phyloP scores from a whole-genome alignment of 2,329 filamentous ascomycete species.

The Sporothrix schenckii region DNA sequence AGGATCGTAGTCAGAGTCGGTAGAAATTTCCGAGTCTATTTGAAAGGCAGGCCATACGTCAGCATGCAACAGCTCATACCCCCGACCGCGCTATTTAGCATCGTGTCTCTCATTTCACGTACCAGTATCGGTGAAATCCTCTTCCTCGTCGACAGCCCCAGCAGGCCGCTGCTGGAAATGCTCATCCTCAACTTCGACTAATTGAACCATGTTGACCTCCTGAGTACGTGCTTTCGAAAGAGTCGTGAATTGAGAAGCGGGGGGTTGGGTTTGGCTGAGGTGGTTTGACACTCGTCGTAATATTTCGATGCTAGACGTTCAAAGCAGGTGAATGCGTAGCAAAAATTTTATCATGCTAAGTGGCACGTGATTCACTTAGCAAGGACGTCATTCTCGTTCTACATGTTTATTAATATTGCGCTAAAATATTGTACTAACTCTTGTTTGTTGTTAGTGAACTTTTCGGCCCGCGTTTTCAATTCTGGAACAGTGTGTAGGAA shows the following conservation, averaged over 20 bases:
- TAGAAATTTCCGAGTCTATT: conserved; percentile 80
- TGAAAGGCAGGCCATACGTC: neutral
- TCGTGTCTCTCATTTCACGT: conserved; percentile 38
- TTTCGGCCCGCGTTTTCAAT: too few relatives aligned
- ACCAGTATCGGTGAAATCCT: conserved; percentile 95
- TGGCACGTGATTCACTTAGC: conserved; percentile 24
- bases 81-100: neutral
- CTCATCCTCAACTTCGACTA: conserved; percentile 96
- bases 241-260: neutral
- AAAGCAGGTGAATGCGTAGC: neutral
- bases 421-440: neutral
- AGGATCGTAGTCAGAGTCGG: conserved; percentile 71
- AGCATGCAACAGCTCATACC: neutral
- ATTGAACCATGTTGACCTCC: conserved; percentile 74
- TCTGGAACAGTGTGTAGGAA: neutral
- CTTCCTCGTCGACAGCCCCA: conserved; percentile 70
- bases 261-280: neutral
- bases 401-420: neutral
- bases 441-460: too few relatives aligned
- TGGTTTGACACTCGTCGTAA: neutral
- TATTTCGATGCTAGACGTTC: neutral
- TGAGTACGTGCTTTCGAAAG: neutral
- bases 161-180: conserved; percentile 77
- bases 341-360: conserved; percentile 11
- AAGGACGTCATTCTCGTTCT: conserved; percentile 1